Evolutionary conservation across 306 rosid species (phyloP).

Genomic region (Sechiopsis laciniata): DNA sequence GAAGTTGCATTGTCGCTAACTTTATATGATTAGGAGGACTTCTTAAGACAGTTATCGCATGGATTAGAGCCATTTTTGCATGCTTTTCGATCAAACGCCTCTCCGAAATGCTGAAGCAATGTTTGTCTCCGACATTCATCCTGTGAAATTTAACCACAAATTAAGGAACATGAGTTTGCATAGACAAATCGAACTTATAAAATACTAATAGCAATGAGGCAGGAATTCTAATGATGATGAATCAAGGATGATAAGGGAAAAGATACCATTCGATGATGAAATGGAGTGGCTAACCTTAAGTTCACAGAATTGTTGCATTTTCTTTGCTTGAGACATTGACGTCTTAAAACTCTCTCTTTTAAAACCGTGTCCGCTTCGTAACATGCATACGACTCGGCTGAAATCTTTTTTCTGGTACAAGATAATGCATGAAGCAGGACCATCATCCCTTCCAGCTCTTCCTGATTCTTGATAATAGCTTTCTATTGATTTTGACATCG

Average conservation of each 20-base stretch:
- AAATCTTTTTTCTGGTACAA: constrained; percentile 95
- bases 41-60: constrained; percentile 80
- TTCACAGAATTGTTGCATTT: constrained; percentile 93
- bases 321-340: constrained; percentile 80
- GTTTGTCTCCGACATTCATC: constrained; percentile 78
- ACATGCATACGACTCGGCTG: constrained; percentile 84
- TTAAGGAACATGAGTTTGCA: neutral
- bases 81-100: constrained; percentile 52
- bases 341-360: constrained; percentile 57
- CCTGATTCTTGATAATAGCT: constrained; percentile 99
- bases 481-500: constrained; percentile 88
- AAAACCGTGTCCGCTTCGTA: constrained; percentile 69
- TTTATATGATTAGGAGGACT: constrained; percentile 33
- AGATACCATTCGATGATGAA: neutral
- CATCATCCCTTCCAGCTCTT: constrained; percentile 95
- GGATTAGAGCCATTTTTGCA: constrained; percentile 79
- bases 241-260: neutral
- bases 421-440: constrained; percentile 67
- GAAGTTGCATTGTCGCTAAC: neutral
- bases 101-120: constrained; percentile 81
- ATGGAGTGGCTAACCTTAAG: constrained; percentile 48
- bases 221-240: neutral
- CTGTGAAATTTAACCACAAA: constrained; percentile 29
- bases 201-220: neutral
- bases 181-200: neutral